Evolutionary conservation across 768 basidiomycete genomes (phyloP).

Genomic region (Auricularia sp.): DNA sequence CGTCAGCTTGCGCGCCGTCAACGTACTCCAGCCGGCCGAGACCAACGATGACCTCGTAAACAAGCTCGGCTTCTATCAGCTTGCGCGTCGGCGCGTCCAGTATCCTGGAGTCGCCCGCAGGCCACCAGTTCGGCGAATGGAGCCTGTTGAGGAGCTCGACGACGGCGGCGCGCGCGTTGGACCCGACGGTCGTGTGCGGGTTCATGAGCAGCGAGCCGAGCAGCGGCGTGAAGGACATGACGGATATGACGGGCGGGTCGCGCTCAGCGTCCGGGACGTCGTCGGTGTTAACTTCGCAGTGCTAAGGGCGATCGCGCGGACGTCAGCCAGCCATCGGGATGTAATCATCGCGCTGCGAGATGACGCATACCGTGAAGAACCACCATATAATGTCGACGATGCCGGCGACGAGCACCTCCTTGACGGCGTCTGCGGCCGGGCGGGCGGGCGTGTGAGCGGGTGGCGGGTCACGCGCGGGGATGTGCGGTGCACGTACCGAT

Average conservation of each 20-base stretch:
- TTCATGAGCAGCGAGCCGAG: conserved; percentile 82
- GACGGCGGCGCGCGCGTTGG: conserved; percentile 61
- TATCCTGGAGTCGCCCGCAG: conserved; percentile 23
- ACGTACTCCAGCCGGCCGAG: conserved; percentile 61
- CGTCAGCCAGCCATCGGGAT: neutral
- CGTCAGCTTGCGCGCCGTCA: neutral
- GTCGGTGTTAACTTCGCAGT: conserved; percentile 52
- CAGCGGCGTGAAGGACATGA: conserved; percentile 85
- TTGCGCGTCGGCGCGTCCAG: conserved; percentile 48
- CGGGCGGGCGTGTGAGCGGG: neutral
- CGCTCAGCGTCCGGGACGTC: conserved; percentile 29
- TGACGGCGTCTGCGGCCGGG: conserved; percentile 49
- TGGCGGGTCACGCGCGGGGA: neutral
- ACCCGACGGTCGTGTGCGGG: conserved; percentile 62
- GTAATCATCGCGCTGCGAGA: neutral
- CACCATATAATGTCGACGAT: conserved; percentile 84
- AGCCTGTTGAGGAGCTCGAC: conserved; percentile 71
- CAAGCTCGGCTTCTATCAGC: conserved; percentile 69
- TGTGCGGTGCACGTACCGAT: conserved; percentile 45
- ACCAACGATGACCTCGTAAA: conserved; percentile 82
- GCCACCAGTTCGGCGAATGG: conserved; percentile 42
- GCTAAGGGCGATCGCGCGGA: conserved; percentile 25
- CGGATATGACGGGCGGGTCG: conserved; percentile 44
- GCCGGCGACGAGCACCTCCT: conserved; percentile 76
- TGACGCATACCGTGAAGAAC: conserved; percentile 47